Conservation (phyloP, 139 green algal genomes). For the Chlamydomonas sp. region DNA sequence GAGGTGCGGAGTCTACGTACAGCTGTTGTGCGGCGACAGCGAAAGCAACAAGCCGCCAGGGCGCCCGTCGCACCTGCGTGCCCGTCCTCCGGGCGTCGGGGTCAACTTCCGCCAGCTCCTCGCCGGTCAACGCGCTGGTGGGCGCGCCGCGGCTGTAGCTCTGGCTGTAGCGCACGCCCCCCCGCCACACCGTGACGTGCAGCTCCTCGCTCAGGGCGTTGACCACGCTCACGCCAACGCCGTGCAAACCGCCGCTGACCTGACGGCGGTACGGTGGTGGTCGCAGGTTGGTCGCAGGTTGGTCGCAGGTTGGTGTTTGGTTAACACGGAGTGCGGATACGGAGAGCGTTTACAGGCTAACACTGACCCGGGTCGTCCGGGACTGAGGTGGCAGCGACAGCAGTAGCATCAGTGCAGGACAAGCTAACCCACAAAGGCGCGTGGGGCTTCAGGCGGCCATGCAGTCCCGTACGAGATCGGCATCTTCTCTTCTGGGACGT, state of each 20-base stretch:
- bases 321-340: background rate
- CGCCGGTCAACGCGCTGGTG: constrained; percentile 5
- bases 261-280: constrained; percentile 65
- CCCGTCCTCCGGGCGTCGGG: constrained; percentile 1
- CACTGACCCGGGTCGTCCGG: too few species aligned
- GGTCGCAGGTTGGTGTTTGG: background rate
- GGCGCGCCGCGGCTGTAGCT: constrained; percentile 74
- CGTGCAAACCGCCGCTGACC: constrained; percentile 95
- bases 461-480: too few species aligned
- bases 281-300: background rate
- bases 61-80: constrained; percentile 19
- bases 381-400: too few species aligned
- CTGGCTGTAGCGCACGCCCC: constrained; percentile 60
- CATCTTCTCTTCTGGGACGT: too few species aligned
- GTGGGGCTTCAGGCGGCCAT: too few species aligned
- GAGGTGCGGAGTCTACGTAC: too few species aligned
- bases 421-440: too few species aligned
- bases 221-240: constrained; percentile 96
- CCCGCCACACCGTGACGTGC: constrained; percentile 60
- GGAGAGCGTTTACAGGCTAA: too few species aligned
- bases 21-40: too few species aligned
- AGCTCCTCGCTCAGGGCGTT: constrained; percentile 93
- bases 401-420: too few species aligned
- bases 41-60: background rate
- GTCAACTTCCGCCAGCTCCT: constrained; percentile 7